Evolutionary conservation across 2,329 filamentous ascomycete genomes (phyloP).

Genomic region (Penicillium janthinellum): DNA sequence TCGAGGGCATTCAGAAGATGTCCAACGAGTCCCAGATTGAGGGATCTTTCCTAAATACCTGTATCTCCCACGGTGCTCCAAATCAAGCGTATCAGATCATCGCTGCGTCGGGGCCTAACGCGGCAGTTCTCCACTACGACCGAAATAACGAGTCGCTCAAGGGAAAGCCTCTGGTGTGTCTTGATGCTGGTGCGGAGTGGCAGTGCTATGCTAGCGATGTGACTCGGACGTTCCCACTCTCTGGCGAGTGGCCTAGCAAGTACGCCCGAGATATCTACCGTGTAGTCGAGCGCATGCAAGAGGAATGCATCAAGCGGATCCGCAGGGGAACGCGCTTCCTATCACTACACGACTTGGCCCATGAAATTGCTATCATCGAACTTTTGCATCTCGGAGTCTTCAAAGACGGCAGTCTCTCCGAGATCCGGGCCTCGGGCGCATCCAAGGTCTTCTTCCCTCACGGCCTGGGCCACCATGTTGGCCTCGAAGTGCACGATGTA

Average conservation of each 20-base stretch:
- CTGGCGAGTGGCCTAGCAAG: slow-evolving; percentile 60
- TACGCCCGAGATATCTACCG: slow-evolving; percentile 76
- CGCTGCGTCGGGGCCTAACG: slow-evolving; percentile 75
- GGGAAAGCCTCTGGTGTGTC: slow-evolving; percentile 74
- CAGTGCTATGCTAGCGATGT: slow-evolving; percentile 71
- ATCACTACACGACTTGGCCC: slow-evolving; percentile 76
- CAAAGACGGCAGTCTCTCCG: slow-evolving; percentile 60
- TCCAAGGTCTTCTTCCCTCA: slow-evolving; percentile 47
- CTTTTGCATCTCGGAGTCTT: slow-evolving; percentile 76
- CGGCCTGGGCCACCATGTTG: slow-evolving; percentile 62
- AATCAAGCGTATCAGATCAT: slow-evolving; percentile 89
- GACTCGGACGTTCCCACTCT: slow-evolving; percentile 85
- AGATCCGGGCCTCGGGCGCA: slow-evolving; percentile 40
- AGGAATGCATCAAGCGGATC: slow-evolving; percentile 71
- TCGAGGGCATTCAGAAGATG: slow-evolving; percentile 63
- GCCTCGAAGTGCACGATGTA: slow-evolving; percentile 49
- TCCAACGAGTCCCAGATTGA: slow-evolving; percentile 82
- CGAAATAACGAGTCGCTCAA: slow-evolving; percentile 71
- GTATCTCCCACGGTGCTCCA: slow-evolving; percentile 72
- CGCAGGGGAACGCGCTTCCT: slow-evolving; percentile 78
- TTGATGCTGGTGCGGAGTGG: slow-evolving; percentile 83
- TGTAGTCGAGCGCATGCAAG: slow-evolving; percentile 85
- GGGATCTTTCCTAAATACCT: slow-evolving; percentile 74
- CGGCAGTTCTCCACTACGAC: slow-evolving; percentile 85
- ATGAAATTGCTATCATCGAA: slow-evolving; percentile 79